Percentiles rank a stretch among this genome's conserved stretches.
phyloP scores from a whole-genome alignment of 179 eudicot species.

The Sideroxylon spinosum region DNA sequence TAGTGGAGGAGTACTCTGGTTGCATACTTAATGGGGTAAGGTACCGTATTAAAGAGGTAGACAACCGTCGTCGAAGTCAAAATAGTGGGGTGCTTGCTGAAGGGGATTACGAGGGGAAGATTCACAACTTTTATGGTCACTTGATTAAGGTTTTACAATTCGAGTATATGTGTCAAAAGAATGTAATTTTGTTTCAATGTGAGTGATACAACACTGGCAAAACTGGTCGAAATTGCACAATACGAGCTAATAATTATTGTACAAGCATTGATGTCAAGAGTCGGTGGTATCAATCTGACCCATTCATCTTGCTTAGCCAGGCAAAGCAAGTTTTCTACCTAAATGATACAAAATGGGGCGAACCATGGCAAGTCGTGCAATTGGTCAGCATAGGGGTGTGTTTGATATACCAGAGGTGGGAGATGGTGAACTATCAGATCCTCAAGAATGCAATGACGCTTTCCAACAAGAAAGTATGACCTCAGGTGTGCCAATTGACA shows the following conservation, averaged over 20 bases:
- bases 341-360: constrained; percentile 2
- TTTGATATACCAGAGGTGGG: neutral
- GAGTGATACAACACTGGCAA: neutral
- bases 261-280: neutral
- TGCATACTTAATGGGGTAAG: neutral
- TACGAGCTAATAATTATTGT: neutral
- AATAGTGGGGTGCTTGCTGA: neutral
- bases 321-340: neutral
- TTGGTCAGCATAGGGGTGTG: neutral
- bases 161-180: neutral
- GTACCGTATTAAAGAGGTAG: neutral
- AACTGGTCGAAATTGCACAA: neutral
- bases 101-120: neutral
- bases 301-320: neutral
- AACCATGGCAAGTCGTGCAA: neutral
- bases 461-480: neutral
- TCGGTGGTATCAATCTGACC: neutral
- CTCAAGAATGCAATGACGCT: neutral
- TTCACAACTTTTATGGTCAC: neutral
- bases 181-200: neutral
- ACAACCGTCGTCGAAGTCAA: neutral
- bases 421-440: neutral
- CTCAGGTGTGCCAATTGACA: no score
- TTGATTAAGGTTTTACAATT: neutral
- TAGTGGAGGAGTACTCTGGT: neutral